Percentiles rank a stretch among this genome's conserved stretches.
Conservation (phyloP, 495 filamentous ascomycete genomes). For the Neurospora sp. region DNA sequence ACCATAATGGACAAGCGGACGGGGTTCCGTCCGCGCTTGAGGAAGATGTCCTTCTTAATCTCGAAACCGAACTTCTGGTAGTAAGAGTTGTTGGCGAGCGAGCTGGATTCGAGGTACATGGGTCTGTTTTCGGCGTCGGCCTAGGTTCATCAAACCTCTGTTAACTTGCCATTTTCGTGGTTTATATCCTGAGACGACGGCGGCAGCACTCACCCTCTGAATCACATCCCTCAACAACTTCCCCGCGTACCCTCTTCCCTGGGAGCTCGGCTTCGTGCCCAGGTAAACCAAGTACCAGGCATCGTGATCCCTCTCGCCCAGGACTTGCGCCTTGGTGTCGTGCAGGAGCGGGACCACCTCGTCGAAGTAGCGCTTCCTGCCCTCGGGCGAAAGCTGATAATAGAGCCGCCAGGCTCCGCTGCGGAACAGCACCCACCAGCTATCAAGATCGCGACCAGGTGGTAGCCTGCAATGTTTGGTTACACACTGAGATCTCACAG, state of each 20-base stretch:
- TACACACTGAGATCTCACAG: background rate
- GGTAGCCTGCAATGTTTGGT: constrained; percentile 50
- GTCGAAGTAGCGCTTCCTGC: constrained; percentile 58
- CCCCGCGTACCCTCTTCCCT: constrained; percentile 59
- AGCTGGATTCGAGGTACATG: constrained; percentile 69
- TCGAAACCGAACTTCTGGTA: constrained; percentile 66
- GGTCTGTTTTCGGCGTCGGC: constrained; percentile 53
- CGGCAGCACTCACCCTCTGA: constrained; percentile 37
- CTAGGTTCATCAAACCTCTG: constrained; percentile 15
- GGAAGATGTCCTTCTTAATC: constrained; percentile 44
- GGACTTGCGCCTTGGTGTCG: constrained; percentile 53
- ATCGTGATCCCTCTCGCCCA: constrained; percentile 53
- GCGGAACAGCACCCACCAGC: constrained; percentile 56
- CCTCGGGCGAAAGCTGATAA: constrained; percentile 61
- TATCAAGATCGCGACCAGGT: constrained; percentile 63
- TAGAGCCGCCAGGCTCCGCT: constrained; percentile 63
- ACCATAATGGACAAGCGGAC: constrained; percentile 70
- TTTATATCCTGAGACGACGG: background rate
- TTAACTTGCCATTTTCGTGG: background rate
- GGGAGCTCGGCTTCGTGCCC: constrained; percentile 55
- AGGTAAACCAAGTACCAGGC: constrained; percentile 73
- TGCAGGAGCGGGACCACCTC: constrained; percentile 72
- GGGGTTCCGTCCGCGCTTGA: constrained; percentile 48
- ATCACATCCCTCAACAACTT: constrained; percentile 59
- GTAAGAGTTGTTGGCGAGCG: constrained; percentile 52